These are phyloP conservation scores for Allantophomopsis lycopodina DNA, from an alignment of 2,329 filamentous ascomycete genomes.

Conservation along the genomic window DNA sequence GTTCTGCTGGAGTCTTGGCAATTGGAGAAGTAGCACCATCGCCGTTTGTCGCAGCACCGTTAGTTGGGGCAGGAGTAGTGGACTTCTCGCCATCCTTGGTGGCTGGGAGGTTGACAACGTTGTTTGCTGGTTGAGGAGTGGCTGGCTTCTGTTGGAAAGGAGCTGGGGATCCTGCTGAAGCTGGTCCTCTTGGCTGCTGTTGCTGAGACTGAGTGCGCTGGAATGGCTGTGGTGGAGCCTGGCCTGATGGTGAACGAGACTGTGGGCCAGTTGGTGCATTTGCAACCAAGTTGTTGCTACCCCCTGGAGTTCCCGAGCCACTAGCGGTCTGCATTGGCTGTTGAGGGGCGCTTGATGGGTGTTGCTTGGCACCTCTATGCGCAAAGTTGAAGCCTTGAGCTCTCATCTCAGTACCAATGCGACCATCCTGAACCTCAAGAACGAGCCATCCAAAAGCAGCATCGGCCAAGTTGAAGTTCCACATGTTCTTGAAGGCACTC, in stretches of 20 bases:
- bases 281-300: slow-evolving; percentile 18
- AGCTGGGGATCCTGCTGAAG: slow-evolving; percentile 16
- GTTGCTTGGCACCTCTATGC: slow-evolving; percentile 78
- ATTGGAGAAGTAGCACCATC: slow-evolving; percentile 43
- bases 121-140: slow-evolving; percentile 26
- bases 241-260: slow-evolving; percentile 11
- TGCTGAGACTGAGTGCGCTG: slow-evolving; percentile 7
- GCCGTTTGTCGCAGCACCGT: slow-evolving; percentile 34
- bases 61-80: slow-evolving; percentile 36
- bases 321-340: slow-evolving; percentile 20
- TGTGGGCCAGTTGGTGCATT: slow-evolving; percentile 17
- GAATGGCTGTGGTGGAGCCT: slow-evolving; percentile 11
- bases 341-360: slow-evolving; percentile 22
- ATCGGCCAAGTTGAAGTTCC: slow-evolving; percentile 98
- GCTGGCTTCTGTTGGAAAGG: slow-evolving; percentile 26
- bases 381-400: slow-evolving; percentile 99
- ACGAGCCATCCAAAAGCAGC: slow-evolving; percentile 95
- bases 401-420: slow-evolving; percentile 96
- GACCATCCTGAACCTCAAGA: slow-evolving; percentile 84
- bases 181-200: slow-evolving; percentile 15
- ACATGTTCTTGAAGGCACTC: slow-evolving; percentile 99
- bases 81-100: slow-evolving; percentile 30
- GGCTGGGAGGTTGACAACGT: slow-evolving; percentile 19
- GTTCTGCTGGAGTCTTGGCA: slow-evolving; percentile 45
- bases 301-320: slow-evolving; percentile 18